Percentiles rank a stretch among this genome's conserved stretches.
phyloP scores from a whole-genome alignment of 768 basidiomycete genomes.

The Agaricus blazei region DNA sequence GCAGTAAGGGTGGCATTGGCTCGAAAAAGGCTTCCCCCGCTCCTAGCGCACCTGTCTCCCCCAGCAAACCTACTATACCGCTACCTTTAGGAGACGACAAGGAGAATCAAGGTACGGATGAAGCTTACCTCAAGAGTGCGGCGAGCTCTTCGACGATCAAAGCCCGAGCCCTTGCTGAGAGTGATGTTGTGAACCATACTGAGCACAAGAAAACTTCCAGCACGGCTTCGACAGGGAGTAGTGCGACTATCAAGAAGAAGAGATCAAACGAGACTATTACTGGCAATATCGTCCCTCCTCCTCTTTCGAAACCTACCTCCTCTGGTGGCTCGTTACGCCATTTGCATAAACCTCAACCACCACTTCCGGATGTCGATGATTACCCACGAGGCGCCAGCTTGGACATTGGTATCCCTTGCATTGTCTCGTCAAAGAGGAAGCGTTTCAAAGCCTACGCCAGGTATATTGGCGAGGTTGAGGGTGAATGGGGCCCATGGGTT shows the following conservation, averaged over 20 bases:
- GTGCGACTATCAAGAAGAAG: constrained; percentile 34
- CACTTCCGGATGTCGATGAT: constrained; percentile 11
- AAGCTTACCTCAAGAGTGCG: constrained; percentile 23
- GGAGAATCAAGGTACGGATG: constrained; percentile 16
- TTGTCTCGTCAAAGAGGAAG: constrained; percentile 77
- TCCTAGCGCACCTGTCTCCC: constrained; percentile 8
- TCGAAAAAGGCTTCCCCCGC: background rate
- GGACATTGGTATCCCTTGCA: constrained; percentile 86
- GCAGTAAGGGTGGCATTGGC: background rate
- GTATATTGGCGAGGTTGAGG: constrained; percentile 84
- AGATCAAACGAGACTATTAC: constrained; percentile 45
- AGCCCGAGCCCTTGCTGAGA: background rate
- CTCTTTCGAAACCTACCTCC: constrained; percentile 7
- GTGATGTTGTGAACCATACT: constrained; percentile 1
- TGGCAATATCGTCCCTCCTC: constrained; percentile 19
- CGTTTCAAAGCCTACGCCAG: constrained; percentile 84
- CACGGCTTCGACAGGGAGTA: constrained; percentile 36
- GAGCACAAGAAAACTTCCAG: constrained; percentile 45
- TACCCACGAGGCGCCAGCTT: constrained; percentile 63
- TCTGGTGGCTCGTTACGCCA: constrained; percentile 5
- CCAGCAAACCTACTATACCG: background rate
- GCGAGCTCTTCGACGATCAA: constrained; percentile 15
- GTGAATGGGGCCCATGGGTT: constrained; percentile 82
- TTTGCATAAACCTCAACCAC: constrained; percentile 6
- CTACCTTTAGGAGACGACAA: constrained; percentile 16